Conservation (phyloP, 2,329 filamentous ascomycete genomes). For the Sclerotinia trifoliorum region DNA sequence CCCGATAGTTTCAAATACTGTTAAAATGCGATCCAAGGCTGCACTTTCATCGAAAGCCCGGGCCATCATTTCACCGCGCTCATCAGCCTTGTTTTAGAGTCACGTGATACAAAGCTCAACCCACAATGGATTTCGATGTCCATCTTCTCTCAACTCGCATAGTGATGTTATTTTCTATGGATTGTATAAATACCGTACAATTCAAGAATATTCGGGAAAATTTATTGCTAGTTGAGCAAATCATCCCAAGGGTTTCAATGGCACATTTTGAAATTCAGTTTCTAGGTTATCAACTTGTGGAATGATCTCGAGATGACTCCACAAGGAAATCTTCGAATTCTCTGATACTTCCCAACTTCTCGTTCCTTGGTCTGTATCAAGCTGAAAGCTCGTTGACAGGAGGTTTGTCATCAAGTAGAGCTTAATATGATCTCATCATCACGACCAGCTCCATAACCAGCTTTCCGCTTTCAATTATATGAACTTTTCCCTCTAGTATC, state of each 20-base stretch:
- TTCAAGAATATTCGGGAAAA: background rate
- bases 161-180: background rate
- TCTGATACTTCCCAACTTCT: background rate
- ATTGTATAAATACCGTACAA: background rate
- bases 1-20: no score
- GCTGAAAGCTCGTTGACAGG: background rate
- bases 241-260: background rate
- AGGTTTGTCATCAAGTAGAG: background rate
- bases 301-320: background rate
- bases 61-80: background rate
- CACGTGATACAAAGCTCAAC: background rate
- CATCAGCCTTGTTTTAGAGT: slow-evolving; percentile 8
- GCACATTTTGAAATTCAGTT: background rate
- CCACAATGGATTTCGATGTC: background rate
- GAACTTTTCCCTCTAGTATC: background rate
- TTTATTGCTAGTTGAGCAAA: background rate
- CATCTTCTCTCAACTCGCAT: background rate
- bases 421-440: background rate
- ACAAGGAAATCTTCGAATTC: background rate
- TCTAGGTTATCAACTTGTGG: background rate
- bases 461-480: background rate
- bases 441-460: background rate
- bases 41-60: background rate
- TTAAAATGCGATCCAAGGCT: slow-evolving; percentile 13
- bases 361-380: background rate